These are phyloP conservation scores for Botryosphaeria agaves DNA, from an alignment of 2,329 filamentous ascomycete species.

Conservation along the genomic window DNA sequence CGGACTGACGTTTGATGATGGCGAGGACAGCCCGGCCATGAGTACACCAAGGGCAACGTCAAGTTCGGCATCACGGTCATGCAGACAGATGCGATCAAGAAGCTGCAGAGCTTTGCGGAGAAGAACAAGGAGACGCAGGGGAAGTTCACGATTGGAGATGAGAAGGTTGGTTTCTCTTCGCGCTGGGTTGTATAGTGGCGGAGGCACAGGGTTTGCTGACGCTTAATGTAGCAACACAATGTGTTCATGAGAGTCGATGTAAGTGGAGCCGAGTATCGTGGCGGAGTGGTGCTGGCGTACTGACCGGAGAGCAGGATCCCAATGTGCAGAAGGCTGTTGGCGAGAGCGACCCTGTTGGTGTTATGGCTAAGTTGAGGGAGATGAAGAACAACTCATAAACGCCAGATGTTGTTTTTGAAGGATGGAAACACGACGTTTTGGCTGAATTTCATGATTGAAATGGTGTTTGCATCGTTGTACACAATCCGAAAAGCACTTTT, in stretches of 20 bases:
- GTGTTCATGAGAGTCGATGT: constrained; percentile 86
- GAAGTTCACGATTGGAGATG: constrained; percentile 90
- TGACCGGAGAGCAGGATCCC: constrained; percentile 41
- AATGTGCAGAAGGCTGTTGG: constrained; percentile 71
- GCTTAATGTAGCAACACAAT: constrained; percentile 56
- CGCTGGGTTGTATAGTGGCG: not conserved
- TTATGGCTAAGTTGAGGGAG: constrained; percentile 73
- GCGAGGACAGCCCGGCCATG: constrained; percentile 72
- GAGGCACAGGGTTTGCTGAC: not conserved
- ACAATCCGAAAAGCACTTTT: no score
- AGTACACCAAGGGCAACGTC: constrained; percentile 95
- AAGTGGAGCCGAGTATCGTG: constrained; percentile 16
- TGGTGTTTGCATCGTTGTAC: no score
- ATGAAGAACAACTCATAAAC: constrained; percentile 56
- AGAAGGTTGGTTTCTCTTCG: constrained; percentile 66
- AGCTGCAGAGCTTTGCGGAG: constrained; percentile 59
- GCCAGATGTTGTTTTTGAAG: no score
- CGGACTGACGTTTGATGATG: no score
- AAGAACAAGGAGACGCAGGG: constrained; percentile 80
- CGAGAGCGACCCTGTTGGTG: constrained; percentile 60
- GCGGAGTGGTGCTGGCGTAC: not conserved
- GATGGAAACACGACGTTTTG: no score
- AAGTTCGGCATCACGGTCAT: constrained; percentile 68
- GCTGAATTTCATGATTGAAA: no score
- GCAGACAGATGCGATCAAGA: constrained; percentile 58